Base-by-base conservation (phyloP, 768 basidiomycete genomes). In the Psilocybe cubensis region DNA sequence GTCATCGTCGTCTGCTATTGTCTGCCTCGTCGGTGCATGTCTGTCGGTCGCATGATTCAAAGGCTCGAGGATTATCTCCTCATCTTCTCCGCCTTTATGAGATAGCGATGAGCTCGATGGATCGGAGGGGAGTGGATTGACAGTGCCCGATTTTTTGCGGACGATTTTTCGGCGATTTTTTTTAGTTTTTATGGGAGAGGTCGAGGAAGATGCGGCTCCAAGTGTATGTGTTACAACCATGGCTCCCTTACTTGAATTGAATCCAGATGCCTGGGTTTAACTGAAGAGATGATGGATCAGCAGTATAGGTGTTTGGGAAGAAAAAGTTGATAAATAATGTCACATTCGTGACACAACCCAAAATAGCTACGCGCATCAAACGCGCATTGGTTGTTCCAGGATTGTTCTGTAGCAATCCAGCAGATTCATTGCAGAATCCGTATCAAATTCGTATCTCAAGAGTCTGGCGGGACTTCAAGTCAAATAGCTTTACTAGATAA, bases 171-270 rank as follows among this genome's bases (percentile, higher is more conserved):
- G 65, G 24, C 78, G 71, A 61, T 77, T 78, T 63, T 76, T 78
- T 35, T 66, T 67, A 41, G 57, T 38, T 41, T 61, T 62, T 56
- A 42, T 14, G 52, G 54, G 51, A 33, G 46, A 55, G 11, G 27
- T 55, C 10, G 38, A 42, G 63, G 53, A 50, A 61, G 65, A 38
- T 63, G 60, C 25, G 24, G 56, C 54, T 50, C 66, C 54, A 41
- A 68, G 25, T 20, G 66, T 48, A 52, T 76, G 71, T 24, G 73
- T 68, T 29, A 76, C 79, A 51, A 81, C 80, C 80, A 82, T 82
- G 56, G 24, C 14, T 5, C 35, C 35, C n/a, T 5, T 38, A 5
- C 12, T 38, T 38, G 35, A 38, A n/a, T 14, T 33, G 14, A 60
- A 52, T 66, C 60, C 43, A 33, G 44, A 25, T 40, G 50, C 43